Evolutionary conservation across 768 basidiomycete genomes (phyloP), one percentile per base, ranked within the genome.

Genomic region (Russula earlei): DNA sequence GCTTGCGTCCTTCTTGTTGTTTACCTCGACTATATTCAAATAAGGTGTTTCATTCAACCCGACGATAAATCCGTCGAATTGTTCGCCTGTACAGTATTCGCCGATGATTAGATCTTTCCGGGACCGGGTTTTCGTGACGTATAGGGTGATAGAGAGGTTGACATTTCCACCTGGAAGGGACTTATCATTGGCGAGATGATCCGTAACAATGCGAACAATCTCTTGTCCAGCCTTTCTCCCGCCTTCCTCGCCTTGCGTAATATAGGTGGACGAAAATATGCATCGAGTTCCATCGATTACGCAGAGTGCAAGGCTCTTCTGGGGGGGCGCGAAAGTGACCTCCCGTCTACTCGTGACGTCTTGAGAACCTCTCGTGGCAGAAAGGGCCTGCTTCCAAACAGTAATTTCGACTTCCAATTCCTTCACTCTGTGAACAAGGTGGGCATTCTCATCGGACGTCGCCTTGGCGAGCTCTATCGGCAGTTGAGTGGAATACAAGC

Each of bases 321-420:
- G 44, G 10, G 34, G 22, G 20, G 8, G 3, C 15, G 31, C 31
- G 44, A 12, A 22, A 9, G 44, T 36, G 20, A 41, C 20, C 29
- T 24, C 8, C 11, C 3, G 8, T 14, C 48, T 51, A 36, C 22
- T 50, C 20, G 49, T 43, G 38, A 31, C 36, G 24, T 58, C 57
- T 17, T 43, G 46, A 2, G 27, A 9, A 24, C 15, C n/a, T 41
- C 33, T 47, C 49, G 34, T 15, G n/a, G 41, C 25, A 20, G 59
- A 58, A 43, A 43, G 36, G 37, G 60, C 57, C 9, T 59, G 27
- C 52, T 61, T 61, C 60, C 60, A 61, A 19, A 61, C 56, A 11
- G 31, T n/a, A 33, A 61, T 38, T 59, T 61, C 60, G 19, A 60
- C 29, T 49, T 61, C 52, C 37, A 61, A 46, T 19, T 59, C 57